Evolutionary conservation across 139 green algal genomes (phyloP), one percentile per base, ranked within the genome.

Genomic region (Dunaliella primolecta): DNA sequence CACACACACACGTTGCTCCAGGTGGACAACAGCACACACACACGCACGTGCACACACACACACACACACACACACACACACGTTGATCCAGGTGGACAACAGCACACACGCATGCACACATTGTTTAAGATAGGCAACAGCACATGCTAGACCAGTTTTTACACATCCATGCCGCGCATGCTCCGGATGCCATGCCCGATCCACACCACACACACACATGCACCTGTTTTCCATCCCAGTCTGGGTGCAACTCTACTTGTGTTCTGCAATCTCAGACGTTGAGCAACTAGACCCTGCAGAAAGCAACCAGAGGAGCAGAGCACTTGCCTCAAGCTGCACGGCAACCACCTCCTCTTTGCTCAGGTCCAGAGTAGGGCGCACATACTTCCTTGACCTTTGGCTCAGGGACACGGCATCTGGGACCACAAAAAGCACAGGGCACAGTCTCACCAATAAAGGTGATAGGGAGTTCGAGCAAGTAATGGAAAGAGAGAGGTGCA

Each of bases 301-400:
- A 31, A 35, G 71, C 2, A 7, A 35, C 71, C 21, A 32, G 2
- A 32, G 11, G 29, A 29, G 21, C 21, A 15, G 2, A 72, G 2
- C 38, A 23, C 71, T 33, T 57, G 89, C 89, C 75, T 92, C 70
- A 2, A 93, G 55, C 83, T 94, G 92, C n/a, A 93, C 82, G 3
- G 85, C 32, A 24, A 94, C 32, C 20, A 90, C 92, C 29, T 91
- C 81, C 78, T 93, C 85, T 35, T 86, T 85, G n/a, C 82, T 85
- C 20, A 92, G 79, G 15, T 93, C 89, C 76, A 87, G 46, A 7
- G 46, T 15, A 7, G 46, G 46, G 46, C 46, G 46, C 7, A 64
- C 46, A 15, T 64, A 7, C 15, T 64, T 64, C 7, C 46, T 7
- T 25, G 46, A 64, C 7, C 46, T 7, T 64, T 64, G 46, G 46